These are phyloP conservation scores for Pseudogymnoascus destructans DNA, from an alignment of 2,329 filamentous ascomycete genomes.

Conservation along the genomic window DNA sequence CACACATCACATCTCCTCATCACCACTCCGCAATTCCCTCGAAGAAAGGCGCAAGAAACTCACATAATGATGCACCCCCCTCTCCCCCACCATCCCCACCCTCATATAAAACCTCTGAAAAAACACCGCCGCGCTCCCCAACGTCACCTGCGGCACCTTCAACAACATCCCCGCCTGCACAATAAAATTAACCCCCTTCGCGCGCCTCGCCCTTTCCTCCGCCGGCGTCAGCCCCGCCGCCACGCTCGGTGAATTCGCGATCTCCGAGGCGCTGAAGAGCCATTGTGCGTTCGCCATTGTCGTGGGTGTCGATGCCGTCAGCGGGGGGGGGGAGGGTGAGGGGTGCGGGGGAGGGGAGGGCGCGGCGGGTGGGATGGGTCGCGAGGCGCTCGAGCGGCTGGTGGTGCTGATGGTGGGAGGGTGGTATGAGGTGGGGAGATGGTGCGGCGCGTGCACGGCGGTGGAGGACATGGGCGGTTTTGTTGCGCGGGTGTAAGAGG, in stretches of 20 bases:
- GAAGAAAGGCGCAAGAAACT: constrained; percentile 24
- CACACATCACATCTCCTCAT: constrained; percentile 1
- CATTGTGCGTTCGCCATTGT: constrained; percentile 47
- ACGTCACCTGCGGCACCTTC: constrained; percentile 79
- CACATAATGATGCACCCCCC: constrained; percentile 83
- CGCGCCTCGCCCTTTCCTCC: constrained; percentile 67
- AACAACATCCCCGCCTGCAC: constrained; percentile 86
- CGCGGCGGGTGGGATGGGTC: neutral
- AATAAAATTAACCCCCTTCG: constrained; percentile 94
- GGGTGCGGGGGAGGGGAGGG: neutral
- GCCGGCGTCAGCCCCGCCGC: constrained; percentile 64
- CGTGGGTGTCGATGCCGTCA: constrained; percentile 29
- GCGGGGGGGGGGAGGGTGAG: constrained; percentile 15
- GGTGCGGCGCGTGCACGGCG: neutral
- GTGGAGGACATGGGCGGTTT: neutral
- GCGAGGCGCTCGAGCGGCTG: neutral
- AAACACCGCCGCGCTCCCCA: constrained; percentile 86
- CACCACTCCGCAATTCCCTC: neutral
- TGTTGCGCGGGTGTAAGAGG: neutral
- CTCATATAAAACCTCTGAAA: constrained; percentile 96
- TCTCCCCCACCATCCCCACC: constrained; percentile 58
- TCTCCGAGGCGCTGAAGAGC: constrained; percentile 77
- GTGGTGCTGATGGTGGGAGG: neutral
- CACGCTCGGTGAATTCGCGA: constrained; percentile 70
- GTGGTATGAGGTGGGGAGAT: neutral